phyloP scores from a whole-genome alignment of 129 eudicot species.

The Tanacetum coccineum region DNA sequence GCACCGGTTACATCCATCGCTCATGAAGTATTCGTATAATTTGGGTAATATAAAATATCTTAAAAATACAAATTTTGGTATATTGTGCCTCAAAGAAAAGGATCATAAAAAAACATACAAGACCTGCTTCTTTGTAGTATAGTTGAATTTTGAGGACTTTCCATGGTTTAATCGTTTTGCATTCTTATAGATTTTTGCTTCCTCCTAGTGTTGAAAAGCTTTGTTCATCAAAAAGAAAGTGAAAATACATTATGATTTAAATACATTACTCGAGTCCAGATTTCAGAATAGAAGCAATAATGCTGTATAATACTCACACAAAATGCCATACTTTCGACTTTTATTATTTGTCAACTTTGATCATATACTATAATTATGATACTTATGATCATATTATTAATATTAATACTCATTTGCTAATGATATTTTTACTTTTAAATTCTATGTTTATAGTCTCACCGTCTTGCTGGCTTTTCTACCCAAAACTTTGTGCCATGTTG shows the following conservation, averaged over 20 bases:
- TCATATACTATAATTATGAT: too few relatives aligned
- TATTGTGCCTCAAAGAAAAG: not conserved
- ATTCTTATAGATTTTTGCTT: conserved; percentile 50
- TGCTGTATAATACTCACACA: too few relatives aligned
- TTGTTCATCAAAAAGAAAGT: conserved; percentile 30
- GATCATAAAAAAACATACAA: conserved; percentile 8
- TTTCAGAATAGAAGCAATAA: not conserved
- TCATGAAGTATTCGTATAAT: conserved; percentile 50
- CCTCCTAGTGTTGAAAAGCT: conserved; percentile 66
- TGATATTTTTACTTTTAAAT: too few relatives aligned
- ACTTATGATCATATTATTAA: too few relatives aligned
- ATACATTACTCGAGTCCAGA: not conserved
- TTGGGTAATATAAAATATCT: not conserved
- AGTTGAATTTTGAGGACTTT: conserved; percentile 35
- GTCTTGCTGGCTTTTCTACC: too few relatives aligned
- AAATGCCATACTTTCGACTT: too few relatives aligned
- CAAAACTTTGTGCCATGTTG: too few relatives aligned
- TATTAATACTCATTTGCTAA: too few relatives aligned
- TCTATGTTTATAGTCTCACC: too few relatives aligned
- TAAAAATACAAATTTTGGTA: not conserved
- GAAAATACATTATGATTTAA: not conserved
- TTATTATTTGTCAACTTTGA: too few relatives aligned
- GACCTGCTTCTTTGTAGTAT: conserved; percentile 63
- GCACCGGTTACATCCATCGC: too few relatives aligned
- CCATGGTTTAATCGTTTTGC: conserved; percentile 36